Base-by-base conservation (phyloP, 352 stramenopile genomes). In the Pythium scleroteichum region DNA sequence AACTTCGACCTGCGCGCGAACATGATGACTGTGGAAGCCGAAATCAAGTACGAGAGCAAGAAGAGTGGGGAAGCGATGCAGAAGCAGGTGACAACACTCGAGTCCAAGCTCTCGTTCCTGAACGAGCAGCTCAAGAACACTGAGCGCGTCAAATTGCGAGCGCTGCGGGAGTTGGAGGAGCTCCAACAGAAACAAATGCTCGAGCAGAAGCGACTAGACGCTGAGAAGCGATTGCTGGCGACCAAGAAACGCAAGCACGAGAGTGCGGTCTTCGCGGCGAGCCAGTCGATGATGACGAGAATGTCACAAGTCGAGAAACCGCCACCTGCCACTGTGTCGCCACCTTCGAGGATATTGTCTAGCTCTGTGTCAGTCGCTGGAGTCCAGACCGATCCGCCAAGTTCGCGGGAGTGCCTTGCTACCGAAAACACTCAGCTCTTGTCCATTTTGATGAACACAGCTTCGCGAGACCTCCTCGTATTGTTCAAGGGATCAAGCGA, bases 181-280 rank as follows among this genome's bases (percentile, higher is more conserved):
- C 54, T 88, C 46, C 68, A 85, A 56, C 69, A 88, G 66, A 79
- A 75, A 52, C 71, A 79, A 24, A 42, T 75, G 16, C 60, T 89
- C 6, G 81, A 91, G 44, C 63, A 69, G 47, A 91, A 93, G 64
- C 76, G 79, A 12, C 23, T 85, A 16, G 81, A 91, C 13, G 84
- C 81, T 7, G 71, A 93, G 67, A 82, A 76, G 41, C 67, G 76
- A 27, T 66, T 89, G n/a, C 67, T 89, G 45, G 80, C 77, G 13
- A 86, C 73, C 41, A 85, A 82, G 63, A 75, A 80, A 33, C 79
- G 82, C 54, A 87, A 87, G 33, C 78, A 90, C 10, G 70, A 78
- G 40, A 82, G 61, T 33, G 71, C 76, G 19, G 41, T 76, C 38
- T 53, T 84, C 10, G 75, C 71, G 1, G 71, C 78, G 12, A 90